Evolutionary conservation across 371 early-diverging fungal genomes (phyloP).

Genomic region (Mortierella sp.): DNA sequence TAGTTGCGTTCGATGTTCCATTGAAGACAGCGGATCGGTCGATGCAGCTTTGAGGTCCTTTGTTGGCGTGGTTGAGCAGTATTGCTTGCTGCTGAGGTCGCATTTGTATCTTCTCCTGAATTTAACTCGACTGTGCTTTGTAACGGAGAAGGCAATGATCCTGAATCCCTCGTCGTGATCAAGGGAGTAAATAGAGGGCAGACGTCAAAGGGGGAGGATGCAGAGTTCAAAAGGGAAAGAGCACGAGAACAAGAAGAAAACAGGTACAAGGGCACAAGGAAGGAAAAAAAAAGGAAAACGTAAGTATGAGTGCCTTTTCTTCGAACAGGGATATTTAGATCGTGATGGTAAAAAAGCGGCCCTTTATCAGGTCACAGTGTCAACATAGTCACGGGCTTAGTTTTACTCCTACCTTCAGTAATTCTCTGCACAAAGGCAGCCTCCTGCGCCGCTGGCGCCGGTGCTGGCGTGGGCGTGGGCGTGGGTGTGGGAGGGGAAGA

Average conservation of each 20-base stretch:
- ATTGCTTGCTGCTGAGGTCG: background rate
- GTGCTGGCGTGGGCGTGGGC: conserved; percentile 20
- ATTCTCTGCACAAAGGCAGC: conserved; percentile 19
- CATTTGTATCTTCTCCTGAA: conserved; percentile 34
- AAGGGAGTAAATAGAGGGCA: conserved; percentile 1
- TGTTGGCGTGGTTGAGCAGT: background rate
- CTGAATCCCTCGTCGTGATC: conserved; percentile 1
- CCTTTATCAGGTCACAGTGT: too few relatives aligned
- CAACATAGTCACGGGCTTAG: too few relatives aligned
- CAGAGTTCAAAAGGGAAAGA: too few relatives aligned
- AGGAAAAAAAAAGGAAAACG: too few relatives aligned
- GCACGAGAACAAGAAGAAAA: too few relatives aligned
- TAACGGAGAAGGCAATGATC: background rate
- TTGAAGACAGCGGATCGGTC: conserved; percentile 59
- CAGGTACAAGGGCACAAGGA: background rate
- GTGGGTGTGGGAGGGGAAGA: conserved; percentile 40
- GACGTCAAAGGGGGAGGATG: conserved; percentile 2
- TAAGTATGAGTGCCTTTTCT: too few relatives aligned
- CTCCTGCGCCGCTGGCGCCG: conserved; percentile 9
- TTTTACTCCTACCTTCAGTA: too few relatives aligned
- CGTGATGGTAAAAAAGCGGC: too few relatives aligned
- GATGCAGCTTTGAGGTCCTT: background rate
- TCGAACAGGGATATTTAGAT: too few relatives aligned
- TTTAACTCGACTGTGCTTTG: conserved; percentile 1
- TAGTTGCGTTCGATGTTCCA: conserved; percentile 85